phyloP scores from a whole-genome alignment of 225 moss, liverwort and hornwort species.

The Asterella californica region DNA sequence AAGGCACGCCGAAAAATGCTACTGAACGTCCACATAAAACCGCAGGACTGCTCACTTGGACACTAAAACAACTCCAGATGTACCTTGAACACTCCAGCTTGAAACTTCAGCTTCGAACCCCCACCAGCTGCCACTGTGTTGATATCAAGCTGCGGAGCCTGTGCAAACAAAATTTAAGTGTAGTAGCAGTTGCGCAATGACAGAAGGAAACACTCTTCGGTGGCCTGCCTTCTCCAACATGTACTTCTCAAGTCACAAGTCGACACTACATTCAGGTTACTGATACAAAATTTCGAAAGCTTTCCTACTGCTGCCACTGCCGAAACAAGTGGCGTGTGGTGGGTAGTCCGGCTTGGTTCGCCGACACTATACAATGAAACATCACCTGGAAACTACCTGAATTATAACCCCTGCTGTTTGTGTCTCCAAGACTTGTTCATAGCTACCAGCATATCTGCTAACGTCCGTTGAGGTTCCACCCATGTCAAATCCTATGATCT shows the following conservation, averaged over 20 bases:
- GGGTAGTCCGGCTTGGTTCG: too few species aligned
- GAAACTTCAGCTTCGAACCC: constrained; percentile 83
- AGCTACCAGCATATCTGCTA: constrained; percentile 82
- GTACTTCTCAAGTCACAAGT: background rate
- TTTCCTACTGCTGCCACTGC: background rate
- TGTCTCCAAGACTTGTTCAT: constrained; percentile 96
- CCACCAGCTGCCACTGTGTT: constrained; percentile 98
- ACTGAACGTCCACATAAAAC: background rate
- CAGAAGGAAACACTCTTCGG: too few species aligned
- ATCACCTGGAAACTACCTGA: constrained; percentile 35
- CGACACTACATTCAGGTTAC: background rate
- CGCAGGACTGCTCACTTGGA: background rate
- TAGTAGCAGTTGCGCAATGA: background rate
- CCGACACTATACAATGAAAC: too few species aligned
- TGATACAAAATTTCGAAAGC: background rate
- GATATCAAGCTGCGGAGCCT: constrained; percentile 97
- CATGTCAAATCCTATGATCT: constrained; percentile 98
- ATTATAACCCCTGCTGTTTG: constrained; percentile 97
- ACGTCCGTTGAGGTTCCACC: constrained; percentile 98
- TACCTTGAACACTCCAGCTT: constrained; percentile 90
- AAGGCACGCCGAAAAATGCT: background rate
- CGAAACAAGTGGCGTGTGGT: too few species aligned
- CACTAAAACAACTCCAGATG: background rate
- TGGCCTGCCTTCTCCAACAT: background rate
- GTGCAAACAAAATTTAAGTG: background rate